A percentile compares a stretch with the other conserved stretches of the same genome.
phyloP scores from a whole-genome alignment of 495 filamentous ascomycete genomes.

The Elaphomyces granulatus region DNA sequence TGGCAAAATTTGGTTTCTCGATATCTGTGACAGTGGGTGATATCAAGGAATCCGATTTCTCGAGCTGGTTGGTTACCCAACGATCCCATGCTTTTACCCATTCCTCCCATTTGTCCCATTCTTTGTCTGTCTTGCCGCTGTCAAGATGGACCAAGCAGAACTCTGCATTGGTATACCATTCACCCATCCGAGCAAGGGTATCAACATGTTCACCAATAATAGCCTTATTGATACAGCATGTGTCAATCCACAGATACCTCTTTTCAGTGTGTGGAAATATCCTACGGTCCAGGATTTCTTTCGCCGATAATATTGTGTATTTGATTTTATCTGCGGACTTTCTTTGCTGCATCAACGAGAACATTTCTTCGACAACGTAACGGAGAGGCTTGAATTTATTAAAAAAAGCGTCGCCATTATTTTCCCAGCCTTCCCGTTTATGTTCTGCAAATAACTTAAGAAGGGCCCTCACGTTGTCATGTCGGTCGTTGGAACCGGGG shows the following conservation, averaged over 20 bases:
- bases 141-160: conserved; percentile 34
- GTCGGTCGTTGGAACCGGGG: no score
- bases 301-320: conserved; percentile 17
- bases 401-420: no score
- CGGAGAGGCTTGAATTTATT: no score
- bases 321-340: conserved; percentile 29
- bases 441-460: no score
- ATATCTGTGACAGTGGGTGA: no score
- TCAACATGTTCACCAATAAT: conserved; percentile 25
- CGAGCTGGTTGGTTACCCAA: no score
- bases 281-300: conserved; percentile 21
- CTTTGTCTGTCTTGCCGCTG: conserved; percentile 11
- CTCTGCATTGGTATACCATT: conserved; percentile 35
- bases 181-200: conserved; percentile 32
- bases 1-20: no score
- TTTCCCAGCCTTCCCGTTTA: no score
- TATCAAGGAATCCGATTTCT: no score
- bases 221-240: conserved; percentile 34
- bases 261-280: conserved; percentile 22
- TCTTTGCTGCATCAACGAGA: conserved; percentile 19
- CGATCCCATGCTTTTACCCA: conserved; percentile 13
- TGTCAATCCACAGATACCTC: conserved; percentile 35
- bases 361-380: conserved; percentile 23
- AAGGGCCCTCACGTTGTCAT: no score
- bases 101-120: conserved; percentile 14